Evolutionary conservation across 1,139 yeast species (phyloP).

Genomic region (Nematodospora anomalae): DNA sequence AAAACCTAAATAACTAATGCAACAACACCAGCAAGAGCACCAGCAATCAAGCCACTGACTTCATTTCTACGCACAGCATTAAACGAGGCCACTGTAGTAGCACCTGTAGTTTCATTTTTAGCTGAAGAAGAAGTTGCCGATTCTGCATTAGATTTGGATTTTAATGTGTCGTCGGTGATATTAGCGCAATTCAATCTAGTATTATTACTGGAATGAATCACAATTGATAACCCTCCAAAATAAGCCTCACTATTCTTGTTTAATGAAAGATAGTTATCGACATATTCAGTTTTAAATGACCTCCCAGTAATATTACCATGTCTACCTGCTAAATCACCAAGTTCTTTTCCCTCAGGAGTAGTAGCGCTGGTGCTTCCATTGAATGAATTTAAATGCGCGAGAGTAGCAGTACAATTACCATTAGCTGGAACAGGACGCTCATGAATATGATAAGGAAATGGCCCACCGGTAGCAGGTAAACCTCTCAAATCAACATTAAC

Average conservation of each 20-base stretch:
- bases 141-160: neutral
- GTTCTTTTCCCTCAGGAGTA: constrained; percentile 28
- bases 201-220: constrained; percentile 34
- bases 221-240: constrained; percentile 40
- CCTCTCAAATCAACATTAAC: constrained; percentile 32
- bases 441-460: constrained; percentile 46
- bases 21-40: constrained; percentile 16
- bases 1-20: constrained; percentile 15
- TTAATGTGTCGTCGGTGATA: constrained; percentile 24
- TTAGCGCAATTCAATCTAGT: constrained; percentile 45
- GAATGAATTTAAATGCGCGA: constrained; percentile 42
- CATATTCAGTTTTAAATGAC: constrained; percentile 25
- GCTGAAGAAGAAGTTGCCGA: neutral
- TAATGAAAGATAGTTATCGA: constrained; percentile 41
- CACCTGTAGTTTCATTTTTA: constrained; percentile 2
- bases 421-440: constrained; percentile 36
- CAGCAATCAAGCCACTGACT: constrained; percentile 14
- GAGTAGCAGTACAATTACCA: constrained; percentile 43
- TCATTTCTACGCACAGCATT: constrained; percentile 17
- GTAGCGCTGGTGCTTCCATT: constrained; percentile 32
- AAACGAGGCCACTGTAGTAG: constrained; percentile 5
- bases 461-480: constrained; percentile 40
- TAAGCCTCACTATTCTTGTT: constrained; percentile 34
- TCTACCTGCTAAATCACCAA: constrained; percentile 46
- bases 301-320: constrained; percentile 35